Evolutionary conservation across 345 rosid species (phyloP).

Genomic region (Eucalyptus guilfoylei): DNA sequence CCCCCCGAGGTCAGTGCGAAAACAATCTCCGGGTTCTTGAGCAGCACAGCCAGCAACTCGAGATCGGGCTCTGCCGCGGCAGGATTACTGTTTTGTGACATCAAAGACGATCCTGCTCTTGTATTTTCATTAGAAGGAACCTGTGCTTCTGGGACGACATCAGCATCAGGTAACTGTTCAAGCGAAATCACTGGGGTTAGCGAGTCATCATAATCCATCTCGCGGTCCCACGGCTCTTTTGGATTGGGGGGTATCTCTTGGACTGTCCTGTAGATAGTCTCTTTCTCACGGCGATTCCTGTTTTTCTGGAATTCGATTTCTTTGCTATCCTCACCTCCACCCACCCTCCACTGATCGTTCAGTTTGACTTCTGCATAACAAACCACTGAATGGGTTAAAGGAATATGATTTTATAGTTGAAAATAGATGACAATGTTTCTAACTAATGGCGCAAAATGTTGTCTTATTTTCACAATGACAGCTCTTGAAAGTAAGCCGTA

Average conservation of each 20-base stretch:
- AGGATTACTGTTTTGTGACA: conserved; percentile 11
- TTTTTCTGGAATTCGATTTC: conserved; percentile 79
- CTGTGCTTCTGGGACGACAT: conserved; percentile 34
- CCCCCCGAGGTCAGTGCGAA: conserved; percentile 86
- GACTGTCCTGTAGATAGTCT: conserved; percentile 38
- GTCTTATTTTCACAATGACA: background rate
- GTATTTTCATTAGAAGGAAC: conserved; percentile 16
- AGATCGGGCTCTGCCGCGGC: conserved; percentile 59
- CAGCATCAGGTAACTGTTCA: conserved; percentile 76
- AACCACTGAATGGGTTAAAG: conserved; percentile 1
- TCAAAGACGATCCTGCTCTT: conserved; percentile 13
- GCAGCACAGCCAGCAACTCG: conserved; percentile 87
- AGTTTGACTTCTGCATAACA: conserved; percentile 64
- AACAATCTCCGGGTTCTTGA: conserved; percentile 86
- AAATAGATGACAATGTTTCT: background rate
- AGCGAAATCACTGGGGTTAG: conserved; percentile 76
- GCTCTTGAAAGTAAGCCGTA: background rate
- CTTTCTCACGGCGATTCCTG: conserved; percentile 76
- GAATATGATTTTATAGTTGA: background rate
- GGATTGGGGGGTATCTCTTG: conserved; percentile 73
- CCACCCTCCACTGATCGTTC: conserved; percentile 52
- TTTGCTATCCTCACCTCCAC: conserved; percentile 85
- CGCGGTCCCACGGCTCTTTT: conserved; percentile 94
- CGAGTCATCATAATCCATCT: conserved; percentile 89
- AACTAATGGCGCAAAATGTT: background rate